Evolutionary conservation across 1,284 basidiomycete species (phyloP).

Genomic region (Heterobasidion occidentale): DNA sequence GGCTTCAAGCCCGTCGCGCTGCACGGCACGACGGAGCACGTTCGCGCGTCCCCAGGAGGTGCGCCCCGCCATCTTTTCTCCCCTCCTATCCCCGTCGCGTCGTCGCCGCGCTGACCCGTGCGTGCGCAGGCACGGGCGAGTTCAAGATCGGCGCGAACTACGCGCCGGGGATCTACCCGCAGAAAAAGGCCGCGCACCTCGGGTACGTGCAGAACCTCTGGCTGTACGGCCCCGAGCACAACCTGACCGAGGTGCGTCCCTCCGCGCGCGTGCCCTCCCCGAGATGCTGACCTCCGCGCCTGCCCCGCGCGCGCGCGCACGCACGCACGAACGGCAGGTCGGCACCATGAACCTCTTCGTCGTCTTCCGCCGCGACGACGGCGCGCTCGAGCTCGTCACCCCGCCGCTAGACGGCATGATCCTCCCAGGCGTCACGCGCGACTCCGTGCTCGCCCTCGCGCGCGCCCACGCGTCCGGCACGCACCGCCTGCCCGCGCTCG

Average conservation of each 20-base stretch:
- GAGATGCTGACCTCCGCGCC: neutral
- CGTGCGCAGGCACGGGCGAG: slow-evolving; percentile 65
- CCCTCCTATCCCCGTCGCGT: neutral
- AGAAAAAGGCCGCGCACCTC: slow-evolving; percentile 73
- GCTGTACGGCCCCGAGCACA: slow-evolving; percentile 84
- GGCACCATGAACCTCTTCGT: slow-evolving; percentile 98
- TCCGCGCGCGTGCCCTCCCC: neutral
- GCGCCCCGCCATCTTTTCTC: neutral
- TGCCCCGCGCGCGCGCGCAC: neutral
- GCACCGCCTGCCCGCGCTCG: slow-evolving; percentile 49
- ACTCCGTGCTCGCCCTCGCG: slow-evolving; percentile 82
- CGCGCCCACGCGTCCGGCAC: slow-evolving; percentile 65
- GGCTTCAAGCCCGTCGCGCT: slow-evolving; percentile 65
- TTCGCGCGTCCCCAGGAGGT: slow-evolving; percentile 86
- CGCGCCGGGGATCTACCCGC: slow-evolving; percentile 84
- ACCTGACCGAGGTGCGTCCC: slow-evolving; percentile 63
- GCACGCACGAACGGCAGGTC: slow-evolving; percentile 33
- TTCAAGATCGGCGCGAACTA: slow-evolving; percentile 93
- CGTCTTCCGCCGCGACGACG: slow-evolving; percentile 72
- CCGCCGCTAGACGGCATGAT: slow-evolving; percentile 94
- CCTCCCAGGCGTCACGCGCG: slow-evolving; percentile 93
- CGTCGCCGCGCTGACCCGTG: neutral
- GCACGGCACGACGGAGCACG: slow-evolving; percentile 86
- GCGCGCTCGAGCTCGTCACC: slow-evolving; percentile 77
- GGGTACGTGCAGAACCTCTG: slow-evolving; percentile 96